Conservation (phyloP, 2,329 filamentous ascomycete genomes). For the Cladosporium sp. region DNA sequence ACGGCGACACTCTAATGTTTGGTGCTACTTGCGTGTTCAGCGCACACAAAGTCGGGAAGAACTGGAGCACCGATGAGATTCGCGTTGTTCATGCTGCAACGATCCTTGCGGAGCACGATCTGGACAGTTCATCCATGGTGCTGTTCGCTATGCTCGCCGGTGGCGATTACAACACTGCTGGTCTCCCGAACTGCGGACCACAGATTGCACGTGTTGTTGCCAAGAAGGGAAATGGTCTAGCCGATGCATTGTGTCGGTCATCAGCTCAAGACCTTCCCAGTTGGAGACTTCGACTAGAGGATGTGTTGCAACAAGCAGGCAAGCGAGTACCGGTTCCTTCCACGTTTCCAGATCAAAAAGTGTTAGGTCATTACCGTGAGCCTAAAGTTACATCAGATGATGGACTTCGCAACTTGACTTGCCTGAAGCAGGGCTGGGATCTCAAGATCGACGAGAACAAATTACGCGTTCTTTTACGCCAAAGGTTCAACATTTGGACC, state of each 20-base stretch:
- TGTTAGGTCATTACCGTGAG: conserved; percentile 34
- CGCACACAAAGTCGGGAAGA: conserved; percentile 15
- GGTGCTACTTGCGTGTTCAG: conserved; percentile 42
- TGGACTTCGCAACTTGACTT: conserved; percentile 26
- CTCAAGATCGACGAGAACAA: conserved; percentile 31
- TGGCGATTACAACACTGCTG: conserved; percentile 38
- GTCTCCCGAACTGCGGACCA: conserved; percentile 35
- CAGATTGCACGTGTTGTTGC: conserved; percentile 28
- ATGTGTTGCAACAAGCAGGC: conserved; percentile 13
- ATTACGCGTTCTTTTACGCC: conserved; percentile 32
- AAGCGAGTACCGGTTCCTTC: conserved; percentile 20
- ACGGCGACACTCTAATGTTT: conserved; percentile 47
- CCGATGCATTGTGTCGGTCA: conserved; percentile 25
- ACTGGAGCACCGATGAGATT: conserved; percentile 34
- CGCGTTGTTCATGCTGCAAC: conserved; percentile 30
- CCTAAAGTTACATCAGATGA: conserved; percentile 34
- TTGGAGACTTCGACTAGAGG: conserved; percentile 29
- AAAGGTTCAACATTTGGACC: conserved; percentile 37
- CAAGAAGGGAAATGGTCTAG: conserved; percentile 32
- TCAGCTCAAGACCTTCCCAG: conserved; percentile 10
- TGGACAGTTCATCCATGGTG: conserved; percentile 36
- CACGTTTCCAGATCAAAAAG: conserved; percentile 25
- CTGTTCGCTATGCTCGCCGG: conserved; percentile 40
- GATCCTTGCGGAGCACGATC: conserved; percentile 24
- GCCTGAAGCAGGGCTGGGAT: conserved; percentile 29